Base-by-base conservation (phyloP, 75 land plant genomes). In the Pseudotsuga menziesii region DNA sequence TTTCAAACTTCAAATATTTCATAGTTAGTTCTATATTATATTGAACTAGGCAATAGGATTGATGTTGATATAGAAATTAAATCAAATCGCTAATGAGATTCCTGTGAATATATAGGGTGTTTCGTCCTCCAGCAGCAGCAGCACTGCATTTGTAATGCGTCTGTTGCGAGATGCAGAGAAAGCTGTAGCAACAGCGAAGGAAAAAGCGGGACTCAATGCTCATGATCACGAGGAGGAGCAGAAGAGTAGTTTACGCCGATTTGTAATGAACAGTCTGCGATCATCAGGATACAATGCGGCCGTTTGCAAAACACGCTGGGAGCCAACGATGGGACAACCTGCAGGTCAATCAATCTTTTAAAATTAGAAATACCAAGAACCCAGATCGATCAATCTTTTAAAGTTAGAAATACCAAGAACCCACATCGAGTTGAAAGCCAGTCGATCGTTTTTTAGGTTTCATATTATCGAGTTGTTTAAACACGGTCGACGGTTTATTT, bases 291-390 rank as follows among this genome's bases (percentile, higher is more conserved):
- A 86, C 83, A 83, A 91, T 80, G 93, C 93, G 17, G 93, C 84
- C 27, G 79, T 91, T n/a, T 94, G 97, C 88, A 89, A 86, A 77
- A 78, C 90, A 23, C 77, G 84, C 19, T 94, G 97, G 97, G 80
- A 78, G 55, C 48, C 73, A 52, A 76, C 83, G 55, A 84, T 82
- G 0, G 87, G 88, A 9, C 75, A 92, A 32, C 76, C 88, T 13
- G 87, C 89, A 72, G 86, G 86, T 57, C 52, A 44, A 11, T 44
- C 9, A 7, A 11, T 7, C 8, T 44, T 44, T 44, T 44, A 44
- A 8, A n/a, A n/a, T n/a, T n/a, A n/a, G n/a, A n/a, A n/a, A n/a
- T n/a, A n/a, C n/a, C n/a, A n/a, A n/a, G n/a, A n/a, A n/a, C n/a
- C n/a, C n/a, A n/a, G n/a, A n/a, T n/a, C n/a, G n/a, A n/a, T n/a